Evolutionary conservation across 2,329 filamentous ascomycete genomes (phyloP).

Genomic region (Beauveria caledonica): DNA sequence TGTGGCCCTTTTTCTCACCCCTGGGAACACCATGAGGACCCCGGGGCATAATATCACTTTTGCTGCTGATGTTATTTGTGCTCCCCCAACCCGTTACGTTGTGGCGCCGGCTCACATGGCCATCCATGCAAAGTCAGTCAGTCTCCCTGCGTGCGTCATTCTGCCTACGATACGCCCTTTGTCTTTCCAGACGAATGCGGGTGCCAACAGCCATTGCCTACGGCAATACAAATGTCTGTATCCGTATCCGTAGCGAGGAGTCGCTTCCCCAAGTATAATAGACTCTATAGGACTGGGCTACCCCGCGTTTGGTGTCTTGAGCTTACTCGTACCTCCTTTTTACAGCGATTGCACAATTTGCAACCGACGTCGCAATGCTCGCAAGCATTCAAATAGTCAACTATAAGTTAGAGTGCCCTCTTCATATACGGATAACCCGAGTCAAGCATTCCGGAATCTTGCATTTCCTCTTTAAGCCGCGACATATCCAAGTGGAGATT

Average conservation of each 20-base stretch:
- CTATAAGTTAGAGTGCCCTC: too few species aligned
- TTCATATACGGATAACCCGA: neutral
- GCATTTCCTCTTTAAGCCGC: conserved; percentile 3
- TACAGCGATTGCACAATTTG: too few species aligned
- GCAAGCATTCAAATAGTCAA: too few species aligned
- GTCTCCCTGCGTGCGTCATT: conserved; percentile 1
- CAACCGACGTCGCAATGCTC: too few species aligned
- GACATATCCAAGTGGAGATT: conserved; percentile 4
- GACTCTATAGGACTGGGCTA: too few species aligned
- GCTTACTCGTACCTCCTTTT: too few species aligned
- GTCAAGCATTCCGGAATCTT: neutral
- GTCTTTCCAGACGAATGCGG: neutral
- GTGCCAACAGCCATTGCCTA: neutral
- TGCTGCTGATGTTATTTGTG: neutral
- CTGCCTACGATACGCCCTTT: neutral
- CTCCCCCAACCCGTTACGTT: neutral
- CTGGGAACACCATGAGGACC: neutral
- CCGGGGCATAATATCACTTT: neutral
- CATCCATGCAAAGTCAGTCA: neutral
- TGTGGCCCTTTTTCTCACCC: neutral
- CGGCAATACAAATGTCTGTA: neutral
- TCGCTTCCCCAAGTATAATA: neutral
- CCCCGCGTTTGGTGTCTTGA: neutral
- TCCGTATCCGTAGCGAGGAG: neutral
- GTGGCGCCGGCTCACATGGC: neutral